Percentiles rank a stretch among this genome's conserved stretches.
These are phyloP conservation scores for Zostera marina DNA, from an alignment of 116 monocot species.

Conservation along the genomic window DNA sequence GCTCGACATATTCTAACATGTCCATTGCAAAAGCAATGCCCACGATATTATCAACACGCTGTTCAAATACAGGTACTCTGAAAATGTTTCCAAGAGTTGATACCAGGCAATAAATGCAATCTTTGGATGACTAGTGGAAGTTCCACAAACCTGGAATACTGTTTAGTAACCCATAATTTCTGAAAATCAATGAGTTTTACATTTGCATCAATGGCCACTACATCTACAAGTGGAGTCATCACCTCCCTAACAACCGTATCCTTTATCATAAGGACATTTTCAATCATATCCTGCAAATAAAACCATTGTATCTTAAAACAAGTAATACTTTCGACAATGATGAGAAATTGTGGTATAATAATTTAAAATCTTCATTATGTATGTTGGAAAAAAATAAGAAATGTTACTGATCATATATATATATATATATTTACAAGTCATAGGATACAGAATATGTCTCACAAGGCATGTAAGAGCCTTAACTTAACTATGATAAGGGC, in stretches of 20 bases:
- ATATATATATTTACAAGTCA: too few relatives aligned
- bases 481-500: too few relatives aligned
- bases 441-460: too few relatives aligned
- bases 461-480: too few relatives aligned
- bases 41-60: conserved; percentile 90
- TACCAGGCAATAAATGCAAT: background rate
- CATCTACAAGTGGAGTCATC: conserved; percentile 93
- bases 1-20: conserved; percentile 88
- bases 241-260: conserved; percentile 94
- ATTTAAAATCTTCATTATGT: too few relatives aligned
- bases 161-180: conserved; percentile 78
- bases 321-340: background rate
- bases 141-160: conserved; percentile 64
- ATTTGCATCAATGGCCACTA: conserved; percentile 80
- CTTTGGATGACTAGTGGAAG: background rate
- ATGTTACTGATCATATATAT: too few relatives aligned
- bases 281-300: conserved; percentile 84
- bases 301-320: conserved; percentile 1
- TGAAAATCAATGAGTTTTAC: conserved; percentile 85
- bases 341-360: background rate
- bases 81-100: background rate
- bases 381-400: too few relatives aligned
- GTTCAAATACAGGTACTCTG: conserved; percentile 95
- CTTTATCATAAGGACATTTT: conserved; percentile 95
- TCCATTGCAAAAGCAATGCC: conserved; percentile 99